Evolutionary conservation across 192 early-diverging fungal species (phyloP).

Genomic region (Dissophora ornata): DNA sequence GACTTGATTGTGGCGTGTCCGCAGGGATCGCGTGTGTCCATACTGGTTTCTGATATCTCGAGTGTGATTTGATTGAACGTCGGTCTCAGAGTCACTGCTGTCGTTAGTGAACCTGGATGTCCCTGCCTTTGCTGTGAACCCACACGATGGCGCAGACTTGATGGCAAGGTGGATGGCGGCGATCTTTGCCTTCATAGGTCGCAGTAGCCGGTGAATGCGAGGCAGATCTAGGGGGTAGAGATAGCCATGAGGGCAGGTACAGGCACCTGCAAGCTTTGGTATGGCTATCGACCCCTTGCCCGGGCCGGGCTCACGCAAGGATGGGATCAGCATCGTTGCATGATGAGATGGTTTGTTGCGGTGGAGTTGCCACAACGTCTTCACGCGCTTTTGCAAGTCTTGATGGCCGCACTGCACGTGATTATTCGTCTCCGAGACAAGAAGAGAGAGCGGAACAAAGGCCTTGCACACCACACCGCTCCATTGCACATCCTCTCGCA

Average conservation of each 20-base stretch:
- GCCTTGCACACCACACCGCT: too few species aligned
- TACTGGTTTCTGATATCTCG: background rate
- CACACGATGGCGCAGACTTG: conserved; percentile 28
- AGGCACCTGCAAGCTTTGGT: background rate
- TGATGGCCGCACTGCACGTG: too few species aligned
- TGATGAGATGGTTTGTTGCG: too few species aligned
- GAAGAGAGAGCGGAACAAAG: too few species aligned
- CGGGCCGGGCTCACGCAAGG: background rate
- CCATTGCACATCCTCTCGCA: too few species aligned
- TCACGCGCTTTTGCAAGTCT: too few species aligned
- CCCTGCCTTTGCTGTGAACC: conserved; percentile 1
- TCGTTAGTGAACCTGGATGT: background rate
- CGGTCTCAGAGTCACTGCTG: background rate
- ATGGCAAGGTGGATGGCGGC: conserved; percentile 41
- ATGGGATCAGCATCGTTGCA: background rate
- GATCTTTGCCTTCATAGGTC: conserved; percentile 47
- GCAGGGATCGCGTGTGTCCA: background rate
- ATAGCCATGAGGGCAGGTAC: conserved; percentile 12
- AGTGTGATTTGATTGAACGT: background rate
- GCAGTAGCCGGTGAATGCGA: conserved; percentile 31
- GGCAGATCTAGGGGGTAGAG: conserved; percentile 27
- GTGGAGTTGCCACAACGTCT: too few species aligned
- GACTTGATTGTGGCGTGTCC: conserved; percentile 1
- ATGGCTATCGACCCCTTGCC: background rate
- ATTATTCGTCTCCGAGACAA: too few species aligned